Conservation (phyloP, 2,329 filamentous ascomycete genomes). For the Epichloe festucae region DNA sequence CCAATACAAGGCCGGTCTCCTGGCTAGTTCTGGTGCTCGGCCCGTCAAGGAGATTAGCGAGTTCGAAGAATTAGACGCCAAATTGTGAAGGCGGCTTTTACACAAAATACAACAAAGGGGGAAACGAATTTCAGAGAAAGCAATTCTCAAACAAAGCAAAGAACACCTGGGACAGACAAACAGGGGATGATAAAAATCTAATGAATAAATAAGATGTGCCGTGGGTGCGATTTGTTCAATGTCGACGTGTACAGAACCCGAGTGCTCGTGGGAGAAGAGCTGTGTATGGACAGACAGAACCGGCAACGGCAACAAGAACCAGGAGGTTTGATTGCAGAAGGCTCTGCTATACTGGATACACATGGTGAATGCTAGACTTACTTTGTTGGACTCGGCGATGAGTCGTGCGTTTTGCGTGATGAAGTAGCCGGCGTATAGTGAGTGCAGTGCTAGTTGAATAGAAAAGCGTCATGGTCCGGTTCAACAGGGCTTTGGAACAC, state of each 20-base stretch:
- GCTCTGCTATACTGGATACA: too few species aligned
- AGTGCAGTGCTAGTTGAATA: not conserved
- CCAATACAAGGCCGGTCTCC: conserved; percentile 64
- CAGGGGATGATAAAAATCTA: too few species aligned
- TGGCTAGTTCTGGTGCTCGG: conserved; percentile 57
- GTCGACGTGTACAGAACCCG: not conserved
- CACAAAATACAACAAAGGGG: not conserved
- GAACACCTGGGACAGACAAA: too few species aligned
- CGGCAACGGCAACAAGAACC: not conserved
- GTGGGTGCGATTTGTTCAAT: too few species aligned
- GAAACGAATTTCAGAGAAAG: too few species aligned
- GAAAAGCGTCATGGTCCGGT: not conserved
- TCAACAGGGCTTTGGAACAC: too few species aligned
- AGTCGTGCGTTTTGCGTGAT: not conserved
- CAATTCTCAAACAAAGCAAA: too few species aligned
- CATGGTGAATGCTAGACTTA: not conserved
- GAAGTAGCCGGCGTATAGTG: not conserved
- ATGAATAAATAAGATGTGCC: too few species aligned
- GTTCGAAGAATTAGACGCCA: conserved; percentile 76
- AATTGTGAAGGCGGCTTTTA: conserved; percentile 42
- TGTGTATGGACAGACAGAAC: not conserved
- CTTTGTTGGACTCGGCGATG: not conserved
- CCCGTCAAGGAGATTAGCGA: conserved; percentile 65
- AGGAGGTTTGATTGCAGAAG: not conserved
- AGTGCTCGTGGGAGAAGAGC: not conserved